Base-by-base conservation (phyloP, 352 stramenopile genomes). In the Phytophthora sojae region DNA sequence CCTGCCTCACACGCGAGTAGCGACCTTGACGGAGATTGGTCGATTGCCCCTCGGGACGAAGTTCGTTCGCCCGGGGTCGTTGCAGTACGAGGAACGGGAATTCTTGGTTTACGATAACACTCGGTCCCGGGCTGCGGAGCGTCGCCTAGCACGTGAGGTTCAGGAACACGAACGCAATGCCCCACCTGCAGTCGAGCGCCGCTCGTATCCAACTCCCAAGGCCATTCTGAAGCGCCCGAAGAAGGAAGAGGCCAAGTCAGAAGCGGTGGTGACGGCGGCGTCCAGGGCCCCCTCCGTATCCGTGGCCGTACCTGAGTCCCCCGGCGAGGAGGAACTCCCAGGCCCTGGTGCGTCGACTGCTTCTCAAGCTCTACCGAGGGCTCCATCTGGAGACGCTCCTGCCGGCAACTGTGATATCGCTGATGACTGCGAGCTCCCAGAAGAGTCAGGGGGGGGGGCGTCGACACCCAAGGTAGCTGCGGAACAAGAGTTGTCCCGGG, bases 31-130 rank as follows among this genome's bases (percentile, higher is more conserved):
- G 0, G 58, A 64, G n/a, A 3, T 0, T 1, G 47, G 29, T 5
- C 45, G 29, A 11, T 23, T 64, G 45, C 47, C 58, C 19, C 14
- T 64, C 4, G 47, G 47, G 7, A 57, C 47, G 6, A 64, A 57
- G 5, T 57, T 64, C 11, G 47, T 64, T 6, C 32, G 58, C 0
- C 58, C 58, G 0, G 58, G 47, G 5, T 39, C 58, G 1, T 32
- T 19, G 11, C 9, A 57, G 15, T 64, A 57, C 14, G 45, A 64
- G 8, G 58, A 50, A 11, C 58, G 47, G 0, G 29, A 52, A 19
- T 49, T 55, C 39, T 12, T 54, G 8, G 57, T 54, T 0, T 47
- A 56, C 29, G 57, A 64, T 26, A 64, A 56, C 3, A 55, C 47
- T 6, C 11, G 21, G 0, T 50, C 58, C 30, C 45, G 12, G 4